Conservation (phyloP, 495 filamentous ascomycete genomes). For the Aspergillus incahuasiensis region DNA sequence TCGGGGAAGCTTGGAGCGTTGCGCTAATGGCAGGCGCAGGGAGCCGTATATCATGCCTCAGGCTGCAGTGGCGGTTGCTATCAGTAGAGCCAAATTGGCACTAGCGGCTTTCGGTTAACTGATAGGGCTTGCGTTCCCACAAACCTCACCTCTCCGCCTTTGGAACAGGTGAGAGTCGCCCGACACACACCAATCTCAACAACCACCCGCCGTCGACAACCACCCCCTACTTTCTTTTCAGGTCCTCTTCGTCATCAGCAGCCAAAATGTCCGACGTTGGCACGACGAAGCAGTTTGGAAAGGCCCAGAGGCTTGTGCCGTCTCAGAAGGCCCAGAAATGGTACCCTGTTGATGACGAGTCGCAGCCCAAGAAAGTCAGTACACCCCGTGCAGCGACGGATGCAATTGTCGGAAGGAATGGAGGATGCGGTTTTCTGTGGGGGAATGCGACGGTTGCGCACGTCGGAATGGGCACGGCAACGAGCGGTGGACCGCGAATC, state of each 20-base stretch:
- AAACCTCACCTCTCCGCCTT: conserved; percentile 32
- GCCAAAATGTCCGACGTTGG: conserved; percentile 62
- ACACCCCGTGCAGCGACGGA: conserved; percentile 27
- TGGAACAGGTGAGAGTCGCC: conserved; percentile 27
- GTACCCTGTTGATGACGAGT: conserved; percentile 95
- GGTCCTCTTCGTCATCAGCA: conserved; percentile 41
- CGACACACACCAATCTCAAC: conserved; percentile 39
- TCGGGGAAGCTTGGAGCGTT: conserved; percentile 23
- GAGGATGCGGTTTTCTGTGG: conserved; percentile 25
- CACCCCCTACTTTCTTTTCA: conserved; percentile 35
- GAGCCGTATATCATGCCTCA: conserved; percentile 16
- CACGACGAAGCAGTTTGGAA: conserved; percentile 94
- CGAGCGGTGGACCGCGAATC: conserved; percentile 7
- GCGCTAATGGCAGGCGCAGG: conserved; percentile 14
- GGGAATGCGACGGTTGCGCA: conserved; percentile 34
- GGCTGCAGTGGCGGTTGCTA: conserved; percentile 10
- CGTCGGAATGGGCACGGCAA: conserved; percentile 11
- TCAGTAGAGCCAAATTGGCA: conserved; percentile 24
- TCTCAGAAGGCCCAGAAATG: conserved; percentile 96
- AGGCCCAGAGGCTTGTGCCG: conserved; percentile 86
- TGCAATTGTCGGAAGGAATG: conserved; percentile 14
- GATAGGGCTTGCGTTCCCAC: conserved; percentile 34
- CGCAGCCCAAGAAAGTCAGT: conserved; percentile 85
- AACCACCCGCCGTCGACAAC: conserved; percentile 46
- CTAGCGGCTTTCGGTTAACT: conserved; percentile 36